phyloP scores from a whole-genome alignment of 805 yeast species.

The Cyberlindnera nakhonratchasimensis region DNA sequence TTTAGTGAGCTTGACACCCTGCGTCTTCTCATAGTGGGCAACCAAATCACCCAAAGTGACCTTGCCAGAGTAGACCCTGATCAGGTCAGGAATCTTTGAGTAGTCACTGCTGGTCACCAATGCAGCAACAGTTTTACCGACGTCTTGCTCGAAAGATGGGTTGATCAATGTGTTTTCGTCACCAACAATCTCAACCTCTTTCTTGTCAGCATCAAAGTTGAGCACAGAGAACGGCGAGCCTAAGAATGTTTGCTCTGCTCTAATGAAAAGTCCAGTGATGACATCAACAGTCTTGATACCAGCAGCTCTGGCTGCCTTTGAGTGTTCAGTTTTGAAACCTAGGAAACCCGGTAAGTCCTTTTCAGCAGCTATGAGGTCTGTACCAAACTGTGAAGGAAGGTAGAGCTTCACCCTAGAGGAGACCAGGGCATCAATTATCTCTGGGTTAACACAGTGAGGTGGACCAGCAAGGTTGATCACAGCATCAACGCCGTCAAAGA shows the following conservation, averaged over 20 bases:
- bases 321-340: conserved; percentile 34
- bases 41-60: conserved; percentile 38
- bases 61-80: conserved; percentile 42
- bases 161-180: conserved; percentile 36
- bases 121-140: conserved; percentile 42
- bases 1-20: conserved; percentile 34
- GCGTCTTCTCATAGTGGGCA: conserved; percentile 38
- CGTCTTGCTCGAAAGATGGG: conserved; percentile 37
- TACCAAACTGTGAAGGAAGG: conserved; percentile 62
- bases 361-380: conserved; percentile 34
- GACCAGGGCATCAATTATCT: conserved; percentile 38
- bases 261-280: conserved; percentile 39
- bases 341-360: conserved; percentile 35
- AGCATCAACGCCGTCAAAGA: conserved; percentile 47
- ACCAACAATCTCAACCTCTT: conserved; percentile 38
- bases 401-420: conserved; percentile 46
- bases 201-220: conserved; percentile 36
- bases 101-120: conserved; percentile 36
- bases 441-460: conserved; percentile 31
- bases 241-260: conserved; percentile 25
- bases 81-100: conserved; percentile 38
- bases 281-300: conserved; percentile 49
- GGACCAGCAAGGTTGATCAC: conserved; percentile 43
- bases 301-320: conserved; percentile 36
- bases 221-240: conserved; percentile 28